phyloP scores from a whole-genome alignment of 2,329 filamentous ascomycete genomes.

The Fusarium coffeatum region DNA sequence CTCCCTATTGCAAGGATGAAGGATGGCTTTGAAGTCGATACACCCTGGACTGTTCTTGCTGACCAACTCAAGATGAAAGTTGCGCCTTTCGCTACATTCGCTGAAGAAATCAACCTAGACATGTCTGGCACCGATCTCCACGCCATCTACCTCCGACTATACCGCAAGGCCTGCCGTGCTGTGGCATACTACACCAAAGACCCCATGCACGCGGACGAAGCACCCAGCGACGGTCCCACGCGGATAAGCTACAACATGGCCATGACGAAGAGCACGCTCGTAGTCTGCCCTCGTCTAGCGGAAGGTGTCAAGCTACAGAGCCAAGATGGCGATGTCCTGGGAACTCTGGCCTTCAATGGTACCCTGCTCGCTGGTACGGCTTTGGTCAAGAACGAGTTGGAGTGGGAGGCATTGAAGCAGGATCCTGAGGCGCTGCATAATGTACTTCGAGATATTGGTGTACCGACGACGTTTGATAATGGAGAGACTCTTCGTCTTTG shows the following conservation, averaged over 20 bases:
- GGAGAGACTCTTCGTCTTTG: slow-evolving; percentile 11
- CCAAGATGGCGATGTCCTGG: slow-evolving; percentile 51
- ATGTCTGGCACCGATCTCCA: slow-evolving; percentile 55
- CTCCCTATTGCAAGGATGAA: slow-evolving; percentile 73
- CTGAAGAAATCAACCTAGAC: slow-evolving; percentile 51
- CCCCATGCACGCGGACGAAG: slow-evolving; percentile 29
- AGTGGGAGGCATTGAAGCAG: slow-evolving; percentile 66
- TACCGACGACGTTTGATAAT: slow-evolving; percentile 37
- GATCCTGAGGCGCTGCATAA: slow-evolving; percentile 45
- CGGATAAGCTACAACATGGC: slow-evolving; percentile 73
- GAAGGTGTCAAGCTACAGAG: slow-evolving; percentile 58
- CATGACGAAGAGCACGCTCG: slow-evolving; percentile 65
- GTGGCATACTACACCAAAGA: slow-evolving; percentile 41
- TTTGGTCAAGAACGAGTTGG: slow-evolving; percentile 68
- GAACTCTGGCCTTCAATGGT: slow-evolving; percentile 66
- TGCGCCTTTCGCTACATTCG: slow-evolving; percentile 60
- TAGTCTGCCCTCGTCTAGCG: slow-evolving; percentile 64
- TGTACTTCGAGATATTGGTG: slow-evolving; percentile 48
- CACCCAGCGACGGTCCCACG: slow-evolving; percentile 55
- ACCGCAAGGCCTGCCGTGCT: slow-evolving; percentile 57
- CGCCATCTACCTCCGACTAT: slow-evolving; percentile 60
- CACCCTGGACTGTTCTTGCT: slow-evolving; percentile 62
- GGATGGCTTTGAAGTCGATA: slow-evolving; percentile 56
- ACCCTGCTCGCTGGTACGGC: slow-evolving; percentile 73
- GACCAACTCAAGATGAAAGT: slow-evolving; percentile 50